phyloP scores from a whole-genome alignment of 2,329 filamentous ascomycete genomes.

The Botrytis deweyae region DNA sequence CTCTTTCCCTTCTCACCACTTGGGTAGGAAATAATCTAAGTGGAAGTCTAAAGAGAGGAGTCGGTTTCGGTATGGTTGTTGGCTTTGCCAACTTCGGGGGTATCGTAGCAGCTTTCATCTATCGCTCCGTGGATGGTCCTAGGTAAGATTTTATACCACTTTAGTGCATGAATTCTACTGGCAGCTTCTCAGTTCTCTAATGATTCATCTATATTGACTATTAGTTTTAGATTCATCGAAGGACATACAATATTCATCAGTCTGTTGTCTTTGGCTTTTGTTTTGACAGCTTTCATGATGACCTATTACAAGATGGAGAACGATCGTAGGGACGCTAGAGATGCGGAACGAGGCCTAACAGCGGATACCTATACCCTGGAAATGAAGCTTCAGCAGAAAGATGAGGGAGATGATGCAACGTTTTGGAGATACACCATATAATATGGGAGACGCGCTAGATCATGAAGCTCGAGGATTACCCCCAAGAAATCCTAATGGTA shows the following conservation, averaged over 20 bases:
- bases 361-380: conserved; percentile 52
- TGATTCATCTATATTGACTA: background rate
- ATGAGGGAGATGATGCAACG: conserved; percentile 56
- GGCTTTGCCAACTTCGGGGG: conserved; percentile 91
- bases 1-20: conserved; percentile 77
- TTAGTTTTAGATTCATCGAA: conserved; percentile 41
- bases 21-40: conserved; percentile 89
- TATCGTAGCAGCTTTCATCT: conserved; percentile 51
- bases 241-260: conserved; percentile 50
- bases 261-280: conserved; percentile 47
- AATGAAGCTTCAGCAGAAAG: conserved; percentile 52
- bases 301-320: conserved; percentile 58
- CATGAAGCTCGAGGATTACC: background rate
- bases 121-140: conserved; percentile 43
- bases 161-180: background rate
- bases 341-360: conserved; percentile 44
- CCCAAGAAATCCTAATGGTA: too few species aligned
- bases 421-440: conserved; percentile 56
- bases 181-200: background rate
- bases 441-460: background rate
- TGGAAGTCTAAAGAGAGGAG: conserved; percentile 87
- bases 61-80: conserved; percentile 82
- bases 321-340: conserved; percentile 47
- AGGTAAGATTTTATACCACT: conserved; percentile 36
- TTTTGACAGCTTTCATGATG: conserved; percentile 56